phyloP scores from a whole-genome alignment of 495 filamentous ascomycete species.

The Hypoxylon lienhwacheense region DNA sequence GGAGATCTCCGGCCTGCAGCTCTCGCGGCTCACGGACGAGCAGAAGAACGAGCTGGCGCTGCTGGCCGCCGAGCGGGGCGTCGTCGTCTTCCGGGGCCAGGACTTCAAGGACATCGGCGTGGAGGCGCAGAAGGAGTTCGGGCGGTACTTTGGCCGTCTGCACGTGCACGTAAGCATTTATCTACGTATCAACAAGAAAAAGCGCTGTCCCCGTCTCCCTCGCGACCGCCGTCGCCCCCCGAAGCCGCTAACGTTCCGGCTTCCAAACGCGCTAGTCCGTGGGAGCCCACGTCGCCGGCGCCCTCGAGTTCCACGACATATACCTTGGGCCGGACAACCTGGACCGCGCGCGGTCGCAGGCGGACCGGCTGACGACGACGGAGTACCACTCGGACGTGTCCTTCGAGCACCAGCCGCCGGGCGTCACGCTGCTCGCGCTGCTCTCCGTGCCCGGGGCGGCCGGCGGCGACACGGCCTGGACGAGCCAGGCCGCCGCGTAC shows the following conservation, averaged over 20 bases:
- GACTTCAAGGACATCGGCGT: slow-evolving; percentile 62
- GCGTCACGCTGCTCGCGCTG: slow-evolving; percentile 71
- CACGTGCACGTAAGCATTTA: slow-evolving; percentile 58
- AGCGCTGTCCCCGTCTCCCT: too few species aligned
- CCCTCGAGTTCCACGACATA: slow-evolving; percentile 51
- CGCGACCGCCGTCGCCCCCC: too few species aligned
- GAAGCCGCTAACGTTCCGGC: neutral
- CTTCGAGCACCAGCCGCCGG: slow-evolving; percentile 77
- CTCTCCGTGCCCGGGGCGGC: slow-evolving; percentile 68
- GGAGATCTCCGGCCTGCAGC: slow-evolving; percentile 69
- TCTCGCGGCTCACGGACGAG: slow-evolving; percentile 64
- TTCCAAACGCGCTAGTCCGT: slow-evolving; percentile 39
- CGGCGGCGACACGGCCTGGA: slow-evolving; percentile 80
- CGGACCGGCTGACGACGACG: slow-evolving; percentile 51
- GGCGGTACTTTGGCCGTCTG: slow-evolving; percentile 65
- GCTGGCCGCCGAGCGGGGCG: slow-evolving; percentile 69
- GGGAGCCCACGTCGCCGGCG: slow-evolving; percentile 48
- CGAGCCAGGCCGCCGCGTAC: slow-evolving; percentile 73
- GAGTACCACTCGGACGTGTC: slow-evolving; percentile 57
- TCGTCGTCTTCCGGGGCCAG: slow-evolving; percentile 74
- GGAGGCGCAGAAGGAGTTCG: slow-evolving; percentile 66
- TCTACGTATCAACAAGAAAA: too few species aligned
- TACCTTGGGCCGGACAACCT: slow-evolving; percentile 54
- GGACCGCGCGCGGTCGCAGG: slow-evolving; percentile 46
- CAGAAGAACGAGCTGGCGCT: slow-evolving; percentile 77